Conservation (phyloP, 164 flowering plant species). For the Vitis cinerea region DNA sequence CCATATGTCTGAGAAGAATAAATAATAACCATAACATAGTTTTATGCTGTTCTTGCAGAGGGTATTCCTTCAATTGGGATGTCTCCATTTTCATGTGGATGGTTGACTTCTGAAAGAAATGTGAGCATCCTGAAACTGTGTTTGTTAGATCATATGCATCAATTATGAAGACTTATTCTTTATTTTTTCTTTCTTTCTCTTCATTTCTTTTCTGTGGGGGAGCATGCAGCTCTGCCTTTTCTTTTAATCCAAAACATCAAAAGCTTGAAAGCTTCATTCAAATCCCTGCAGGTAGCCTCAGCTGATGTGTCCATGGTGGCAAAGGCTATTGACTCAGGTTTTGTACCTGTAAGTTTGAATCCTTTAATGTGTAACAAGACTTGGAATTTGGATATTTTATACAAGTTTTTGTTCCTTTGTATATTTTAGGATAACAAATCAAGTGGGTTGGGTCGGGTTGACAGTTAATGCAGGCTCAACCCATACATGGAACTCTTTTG, state of each 20-base stretch:
- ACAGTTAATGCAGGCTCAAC: too few species aligned
- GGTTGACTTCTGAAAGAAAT: slow-evolving; percentile 83
- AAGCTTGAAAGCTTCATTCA: background rate
- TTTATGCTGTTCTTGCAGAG: slow-evolving; percentile 51
- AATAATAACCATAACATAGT: background rate
- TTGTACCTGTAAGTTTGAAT: slow-evolving; percentile 74
- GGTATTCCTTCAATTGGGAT: slow-evolving; percentile 93
- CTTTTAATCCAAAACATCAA: slow-evolving; percentile 4
- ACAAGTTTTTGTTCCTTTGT: too few species aligned
- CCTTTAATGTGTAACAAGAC: background rate
- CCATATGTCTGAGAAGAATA: background rate
- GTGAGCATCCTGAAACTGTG: slow-evolving; percentile 33
- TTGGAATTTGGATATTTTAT: too few species aligned
- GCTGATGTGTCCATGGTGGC: slow-evolving; percentile 62
- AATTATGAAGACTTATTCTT: background rate
- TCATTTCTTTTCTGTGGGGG: background rate
- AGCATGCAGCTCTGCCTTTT: too few species aligned
- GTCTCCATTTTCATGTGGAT: slow-evolving; percentile 97
- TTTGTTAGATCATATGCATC: slow-evolving; percentile 10
- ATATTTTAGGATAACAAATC: too few species aligned
- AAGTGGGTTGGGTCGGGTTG: too few species aligned
- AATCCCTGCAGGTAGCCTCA: slow-evolving; percentile 49
- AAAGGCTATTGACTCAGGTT: slow-evolving; percentile 67
- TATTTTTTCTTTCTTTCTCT: background rate
- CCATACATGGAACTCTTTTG: too few species aligned